Evolutionary conservation across 2,329 filamentous ascomycete species (phyloP), one percentile per base, ranked within the genome.

Genomic region (Periconia sp.): DNA sequence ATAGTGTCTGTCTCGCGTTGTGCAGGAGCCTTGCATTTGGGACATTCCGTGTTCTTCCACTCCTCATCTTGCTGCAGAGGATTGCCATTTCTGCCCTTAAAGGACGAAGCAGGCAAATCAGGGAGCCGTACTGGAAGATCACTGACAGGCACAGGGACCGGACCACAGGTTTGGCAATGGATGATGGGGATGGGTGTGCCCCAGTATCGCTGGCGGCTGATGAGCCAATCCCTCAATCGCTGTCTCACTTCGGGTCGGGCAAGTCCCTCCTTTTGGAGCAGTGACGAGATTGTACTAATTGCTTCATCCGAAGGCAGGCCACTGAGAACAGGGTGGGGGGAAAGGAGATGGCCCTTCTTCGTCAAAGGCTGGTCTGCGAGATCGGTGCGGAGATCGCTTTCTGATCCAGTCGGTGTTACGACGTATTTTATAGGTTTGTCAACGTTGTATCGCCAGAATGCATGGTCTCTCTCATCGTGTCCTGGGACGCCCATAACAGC

Each of bases 161-260:
- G 76, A 8, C 92, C 92, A 70, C 92, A 96, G 7, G 80, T 80
- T 17, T 76, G 71, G 68, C 92, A 96, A 74, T 96, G 91, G 35
- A 96, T 80, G 49, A 96, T 92, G 17, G 92, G 92, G 49, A 96
- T 96, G 0, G 92, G 92, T 0, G 91, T 85, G 14, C 92, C 92
- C 92, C 92, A 96, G 70, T 95, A 96, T 59, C 92, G 81, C 73
- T 96, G 92, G n/a, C 92, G 85, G 70, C 91, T 95, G 64, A 96
- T 88, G 52, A 96, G 78, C 92, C 92, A 96, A 74, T 96, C 92
- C 55, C 91, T 81, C 23, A 96, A 80, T 48, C 89, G 85, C 90
- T 91, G 96, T 56, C 85, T 89, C 54, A 90, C 85, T 9, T 83
- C 79, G n/a, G 77, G 71, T 52, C 84, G 79, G 10, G 85, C 90